Base-by-base conservation (phyloP, 2,329 filamentous ascomycete species). In the Exophiala sp. region DNA sequence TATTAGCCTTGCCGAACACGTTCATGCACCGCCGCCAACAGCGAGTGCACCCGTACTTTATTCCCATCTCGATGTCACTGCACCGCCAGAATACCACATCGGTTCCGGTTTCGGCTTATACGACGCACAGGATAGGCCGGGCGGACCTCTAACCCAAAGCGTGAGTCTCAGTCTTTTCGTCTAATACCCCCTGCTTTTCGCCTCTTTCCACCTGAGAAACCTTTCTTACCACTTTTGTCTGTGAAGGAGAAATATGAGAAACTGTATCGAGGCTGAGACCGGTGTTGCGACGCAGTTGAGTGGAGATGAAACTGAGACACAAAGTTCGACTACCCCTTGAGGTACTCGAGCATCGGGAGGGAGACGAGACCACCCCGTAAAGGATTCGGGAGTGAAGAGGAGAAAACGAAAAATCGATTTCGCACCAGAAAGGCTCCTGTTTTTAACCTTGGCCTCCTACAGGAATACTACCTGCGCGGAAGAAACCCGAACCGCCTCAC, bases 101-200 rank as follows among this genome's bases (percentile, higher is more conserved):
- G 42, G 43, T 3, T 49, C 46, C n/a, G 52, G 43, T 14, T 49
- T 48, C 42, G 30, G 39, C 45, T 46, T 48, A n/a, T 57, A 43
- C 46, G 50, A 51, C 40, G 27, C 51, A 1, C 48, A 48, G 48
- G 52, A 55, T 27, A 50, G 48, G 49, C 42, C 48, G 14, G 55
- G 55, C 8, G 49, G 48, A 43, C 55, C 55, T 45, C 55, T 48
- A 37, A 57, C 52, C 37, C 46, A 53, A 47, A 50, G 46, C 46
- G 55, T 57, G 52, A 54, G 55, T 55, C 45, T 41, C 27, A 34
- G 41, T 45, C 37, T 37, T 14, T 19, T 6, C 32, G 48, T 44
- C 41, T 48, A 44, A 48, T 32, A 35, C 37, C 21, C 37, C 10
- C 14, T 42, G 18, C 43, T 18, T 44, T 46, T 37, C 30, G 29